Evolutionary conservation across 495 filamentous ascomycete genomes (phyloP).

Genomic region (Hypoxylon cercidicola): DNA sequence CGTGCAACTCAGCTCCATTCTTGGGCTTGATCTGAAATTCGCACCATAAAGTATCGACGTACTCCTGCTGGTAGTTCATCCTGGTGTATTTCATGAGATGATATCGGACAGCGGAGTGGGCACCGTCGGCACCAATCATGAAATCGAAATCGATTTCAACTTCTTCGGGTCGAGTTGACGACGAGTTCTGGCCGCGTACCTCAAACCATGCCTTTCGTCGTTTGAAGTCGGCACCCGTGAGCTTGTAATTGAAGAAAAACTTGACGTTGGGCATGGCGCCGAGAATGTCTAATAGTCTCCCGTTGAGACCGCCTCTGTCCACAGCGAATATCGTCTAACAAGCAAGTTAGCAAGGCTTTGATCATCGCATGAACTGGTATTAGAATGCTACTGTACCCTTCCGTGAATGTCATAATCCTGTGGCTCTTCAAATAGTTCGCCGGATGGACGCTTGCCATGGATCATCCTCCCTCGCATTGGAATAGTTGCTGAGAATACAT

Average conservation of each 20-base stretch:
- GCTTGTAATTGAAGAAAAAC: slow-evolving; percentile 90
- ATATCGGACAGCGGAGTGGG: slow-evolving; percentile 87
- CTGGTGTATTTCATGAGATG: slow-evolving; percentile 93
- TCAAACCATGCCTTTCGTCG: slow-evolving; percentile 89
- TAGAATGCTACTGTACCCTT: slow-evolving; percentile 63
- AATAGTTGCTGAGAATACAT: slow-evolving; percentile 79
- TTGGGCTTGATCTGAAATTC: slow-evolving; percentile 81
- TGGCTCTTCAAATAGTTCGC: slow-evolving; percentile 75
- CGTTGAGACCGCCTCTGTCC: slow-evolving; percentile 87
- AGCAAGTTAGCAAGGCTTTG: slow-evolving; percentile 18
- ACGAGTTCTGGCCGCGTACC: slow-evolving; percentile 47
- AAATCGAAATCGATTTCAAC: slow-evolving; percentile 87
- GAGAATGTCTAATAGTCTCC: slow-evolving; percentile 84
- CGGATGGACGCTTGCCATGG: slow-evolving; percentile 73
- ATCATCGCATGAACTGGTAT: slow-evolving; percentile 1
- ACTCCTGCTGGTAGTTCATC: slow-evolving; percentile 92
- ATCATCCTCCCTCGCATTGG: slow-evolving; percentile 99
- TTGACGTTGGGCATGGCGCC: slow-evolving; percentile 86
- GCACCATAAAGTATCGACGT: slow-evolving; percentile 97
- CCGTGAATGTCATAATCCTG: slow-evolving; percentile 94
- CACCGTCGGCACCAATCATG: slow-evolving; percentile 95
- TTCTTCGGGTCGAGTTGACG: slow-evolving; percentile 52
- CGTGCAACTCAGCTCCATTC: slow-evolving; percentile 40
- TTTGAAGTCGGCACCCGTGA: slow-evolving; percentile 86
- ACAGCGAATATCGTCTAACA: slow-evolving; percentile 59